Evolutionary conservation across 768 basidiomycete species (phyloP), one percentile per base, ranked within the genome.

Genomic region (Suillus weaverae): DNA sequence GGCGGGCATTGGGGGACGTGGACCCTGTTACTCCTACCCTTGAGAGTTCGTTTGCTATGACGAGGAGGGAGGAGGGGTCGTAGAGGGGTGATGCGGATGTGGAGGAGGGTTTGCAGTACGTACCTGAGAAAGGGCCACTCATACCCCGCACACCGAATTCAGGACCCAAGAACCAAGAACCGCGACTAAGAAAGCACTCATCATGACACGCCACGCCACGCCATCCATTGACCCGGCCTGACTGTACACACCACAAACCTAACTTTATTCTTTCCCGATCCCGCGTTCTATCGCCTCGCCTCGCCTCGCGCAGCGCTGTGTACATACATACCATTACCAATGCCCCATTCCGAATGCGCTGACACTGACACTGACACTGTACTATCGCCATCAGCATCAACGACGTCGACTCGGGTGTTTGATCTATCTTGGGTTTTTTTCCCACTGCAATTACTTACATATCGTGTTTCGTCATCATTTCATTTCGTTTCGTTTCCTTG

Each of bases 11-110:
- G 69, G 83, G 81, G 44, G 73, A 71, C 61, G 78, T 71, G 64
- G 83, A 84, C 51, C 77, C 80, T 4, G 72, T 80, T 6, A 70
- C 77, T 11, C 87, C 87, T 0, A 80, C 81, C 13, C 86, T 85
- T 74, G 90, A 92, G 71, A 84, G 86, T 36, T 81, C 90, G 8
- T 89, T 91, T 68, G 80, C 83, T 50, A 84, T 89, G 81, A 84
- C 86, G 7, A 16, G 50, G 26, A 51, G 50, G 26, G 50, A 51
- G 16, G 50, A 51, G 50, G 50, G 26, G 46, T 48, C 22, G 11
- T 48, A 13, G 26, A 22, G 46, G 46, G 46, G 46, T 48, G n/a
- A 46, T 13, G 6, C 43, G 43, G 20, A 20, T n/a, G n/a, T n/a
- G n/a, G 43, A 9, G 43, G n/a, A 22, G 46, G 13, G 44, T n/a